These are phyloP conservation scores for Claviceps sorghi DNA, from an alignment of 2,329 filamentous ascomycete genomes.

Conservation along the genomic window DNA sequence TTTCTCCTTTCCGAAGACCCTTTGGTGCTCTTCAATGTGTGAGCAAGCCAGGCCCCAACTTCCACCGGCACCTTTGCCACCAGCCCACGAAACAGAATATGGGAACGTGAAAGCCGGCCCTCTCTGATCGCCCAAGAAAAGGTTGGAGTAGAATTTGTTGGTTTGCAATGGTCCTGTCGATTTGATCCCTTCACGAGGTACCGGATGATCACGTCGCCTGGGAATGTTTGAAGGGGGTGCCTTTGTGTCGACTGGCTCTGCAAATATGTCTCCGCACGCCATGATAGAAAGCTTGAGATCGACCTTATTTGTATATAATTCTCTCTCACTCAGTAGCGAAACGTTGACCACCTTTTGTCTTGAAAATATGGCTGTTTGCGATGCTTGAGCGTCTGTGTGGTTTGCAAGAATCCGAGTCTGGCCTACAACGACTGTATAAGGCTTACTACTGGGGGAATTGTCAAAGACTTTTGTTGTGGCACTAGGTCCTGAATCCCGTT, in stretches of 20 bases:
- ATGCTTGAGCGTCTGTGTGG: neutral
- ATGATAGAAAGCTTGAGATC: slow-evolving; percentile 8
- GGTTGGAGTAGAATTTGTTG: slow-evolving; percentile 72
- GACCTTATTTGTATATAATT: neutral
- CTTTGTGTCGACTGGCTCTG: slow-evolving; percentile 35
- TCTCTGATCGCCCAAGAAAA: slow-evolving; percentile 61
- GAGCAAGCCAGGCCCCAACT: slow-evolving; percentile 70
- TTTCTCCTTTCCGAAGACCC: slow-evolving; percentile 48
- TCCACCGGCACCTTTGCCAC: slow-evolving; percentile 42
- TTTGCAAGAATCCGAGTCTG: neutral
- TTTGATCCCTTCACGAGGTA: slow-evolving; percentile 35
- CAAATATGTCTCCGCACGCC: slow-evolving; percentile 36
- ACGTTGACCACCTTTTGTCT: too few species aligned
- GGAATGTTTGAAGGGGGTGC: slow-evolving; percentile 34
- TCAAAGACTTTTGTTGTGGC: neutral
- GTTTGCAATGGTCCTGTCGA: slow-evolving; percentile 44
- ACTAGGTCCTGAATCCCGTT: neutral
- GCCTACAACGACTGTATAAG: neutral
- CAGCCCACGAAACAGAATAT: slow-evolving; percentile 55
- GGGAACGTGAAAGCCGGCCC: slow-evolving; percentile 61
- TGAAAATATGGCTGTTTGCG: neutral
- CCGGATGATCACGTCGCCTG: slow-evolving; percentile 41
- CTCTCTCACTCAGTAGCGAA: neutral
- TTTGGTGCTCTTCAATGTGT: slow-evolving; percentile 54
- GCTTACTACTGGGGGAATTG: neutral